phyloP scores from a whole-genome alignment of 225 moss, liverwort and hornwort species.

The Pseudisothecium myosuroides region DNA sequence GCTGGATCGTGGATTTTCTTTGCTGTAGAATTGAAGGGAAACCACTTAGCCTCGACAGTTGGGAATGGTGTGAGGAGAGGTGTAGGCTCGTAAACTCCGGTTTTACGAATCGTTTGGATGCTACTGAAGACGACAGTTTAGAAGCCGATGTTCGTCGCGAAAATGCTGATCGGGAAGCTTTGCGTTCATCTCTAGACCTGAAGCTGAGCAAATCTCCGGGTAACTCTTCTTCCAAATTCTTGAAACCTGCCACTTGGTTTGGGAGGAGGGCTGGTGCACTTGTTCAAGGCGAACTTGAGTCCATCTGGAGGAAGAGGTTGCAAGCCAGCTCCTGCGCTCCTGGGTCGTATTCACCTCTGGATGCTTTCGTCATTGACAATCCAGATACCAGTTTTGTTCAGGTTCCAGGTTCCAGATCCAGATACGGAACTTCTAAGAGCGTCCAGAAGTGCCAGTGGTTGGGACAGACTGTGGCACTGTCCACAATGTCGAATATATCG shows the following conservation, averaged over 20 bases:
- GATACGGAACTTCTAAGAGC: background rate
- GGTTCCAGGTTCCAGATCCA: background rate
- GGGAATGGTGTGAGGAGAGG: background rate
- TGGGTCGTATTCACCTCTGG: background rate
- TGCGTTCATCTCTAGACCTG: background rate
- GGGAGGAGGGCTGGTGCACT: fast-evolving
- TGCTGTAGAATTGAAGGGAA: background rate
- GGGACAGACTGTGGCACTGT: background rate
- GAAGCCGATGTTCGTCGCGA: background rate
- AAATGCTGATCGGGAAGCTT: background rate
- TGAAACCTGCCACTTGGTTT: background rate
- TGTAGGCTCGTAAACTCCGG: background rate
- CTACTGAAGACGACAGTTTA: background rate
- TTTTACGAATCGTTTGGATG: background rate
- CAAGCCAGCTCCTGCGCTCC: background rate
- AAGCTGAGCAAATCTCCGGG: background rate
- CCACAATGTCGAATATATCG: background rate
- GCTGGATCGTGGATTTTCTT: background rate
- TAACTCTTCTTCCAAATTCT: no score
- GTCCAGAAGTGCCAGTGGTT: background rate
- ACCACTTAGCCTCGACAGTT: background rate
- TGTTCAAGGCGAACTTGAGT: background rate
- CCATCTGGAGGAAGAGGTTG: background rate
- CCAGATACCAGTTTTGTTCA: background rate
- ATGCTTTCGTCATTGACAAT: background rate